Conservation (phyloP, 2,329 filamentous ascomycete species). For the Fusarium sambucinum region DNA sequence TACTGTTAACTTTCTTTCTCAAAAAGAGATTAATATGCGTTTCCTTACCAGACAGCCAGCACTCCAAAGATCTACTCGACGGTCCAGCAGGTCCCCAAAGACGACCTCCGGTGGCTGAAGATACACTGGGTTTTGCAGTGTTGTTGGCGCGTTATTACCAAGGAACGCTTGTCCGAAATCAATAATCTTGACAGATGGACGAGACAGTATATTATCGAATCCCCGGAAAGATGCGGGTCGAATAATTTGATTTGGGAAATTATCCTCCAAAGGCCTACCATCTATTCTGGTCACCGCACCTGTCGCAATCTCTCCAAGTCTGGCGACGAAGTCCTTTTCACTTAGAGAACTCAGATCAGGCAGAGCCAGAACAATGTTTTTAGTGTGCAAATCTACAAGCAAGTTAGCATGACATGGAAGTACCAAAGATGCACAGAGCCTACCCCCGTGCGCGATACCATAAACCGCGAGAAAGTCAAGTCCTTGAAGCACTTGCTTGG, state of each 20-base stretch:
- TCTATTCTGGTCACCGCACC: conserved; percentile 17
- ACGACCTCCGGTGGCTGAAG: conserved; percentile 41
- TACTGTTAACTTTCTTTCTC: background rate
- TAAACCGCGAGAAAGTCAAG: conserved; percentile 27
- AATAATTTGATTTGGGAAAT: conserved; percentile 27
- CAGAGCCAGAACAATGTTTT: conserved; percentile 33
- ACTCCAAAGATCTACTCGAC: conserved; percentile 42
- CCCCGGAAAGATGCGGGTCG: conserved; percentile 12
- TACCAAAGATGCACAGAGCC: background rate
- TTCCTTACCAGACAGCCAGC: conserved; percentile 37
- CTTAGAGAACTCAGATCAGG: background rate
- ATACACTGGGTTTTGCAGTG: conserved; percentile 35
- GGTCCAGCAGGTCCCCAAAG: conserved; percentile 35
- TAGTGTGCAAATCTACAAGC: conserved; percentile 33
- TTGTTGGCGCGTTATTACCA: background rate
- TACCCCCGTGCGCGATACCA: conserved; percentile 42
- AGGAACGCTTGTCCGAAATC: conserved; percentile 44
- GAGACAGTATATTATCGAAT: background rate
- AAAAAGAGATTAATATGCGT: background rate
- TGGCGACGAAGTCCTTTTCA: conserved; percentile 22
- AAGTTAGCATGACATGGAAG: background rate
- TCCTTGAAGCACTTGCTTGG: conserved; percentile 27
- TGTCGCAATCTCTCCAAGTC: conserved; percentile 20
- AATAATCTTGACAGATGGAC: conserved; percentile 35
- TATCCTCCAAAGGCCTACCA: background rate